Base-by-base conservation (phyloP, 2,329 filamentous ascomycete species). In the Colletotrichum sp. region DNA sequence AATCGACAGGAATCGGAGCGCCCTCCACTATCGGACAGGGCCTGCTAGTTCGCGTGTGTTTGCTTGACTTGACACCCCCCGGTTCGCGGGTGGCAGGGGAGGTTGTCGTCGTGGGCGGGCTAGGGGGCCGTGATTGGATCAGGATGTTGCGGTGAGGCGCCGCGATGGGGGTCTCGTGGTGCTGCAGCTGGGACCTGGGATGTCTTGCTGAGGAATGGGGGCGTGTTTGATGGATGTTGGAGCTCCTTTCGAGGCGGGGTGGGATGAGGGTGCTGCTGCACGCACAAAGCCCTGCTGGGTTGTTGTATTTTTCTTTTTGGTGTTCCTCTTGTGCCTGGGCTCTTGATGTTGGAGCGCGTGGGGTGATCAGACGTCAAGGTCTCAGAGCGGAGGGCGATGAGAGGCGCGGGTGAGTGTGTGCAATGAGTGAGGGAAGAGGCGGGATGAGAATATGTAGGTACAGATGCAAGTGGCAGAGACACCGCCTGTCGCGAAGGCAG, bases 151-250 rank as follows among this genome's bases (percentile, higher is more conserved):
- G 73, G 73, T 76, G 73, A 76, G 69, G 60, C 70, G 73, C 69
- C 73, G 10, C 12, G 55, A 71, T 55, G 13, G 73, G 57, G 26
- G 73, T 69, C 73, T 73, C 69, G 73, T 76, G 73, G 73, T 69
- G 69, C 69, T 64, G 69, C 69, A 76, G 57, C 73, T 63, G 69
- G 73, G 73, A 76, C 73, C 73, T 72, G 63, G 73, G 73, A 76
- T 76, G 73, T 76, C 73, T 76, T 76, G 73, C 73, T 72, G 69
- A 72, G 73, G 73, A 76, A 76, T 76, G 73, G 65, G 59, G 68
- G 44, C 10, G 44, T 52, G 18, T 52, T 52, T 52, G 44, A 52
- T 52, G 62, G 36, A 64, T 36, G 32, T 64, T 34, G 34, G 71
- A 64, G 34, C 44, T 52, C 44, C 44, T 52, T 13, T 36, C n/a